phyloP scores from a whole-genome alignment of 192 early-diverging fungal genomes.

The Funneliformis geosporum region DNA sequence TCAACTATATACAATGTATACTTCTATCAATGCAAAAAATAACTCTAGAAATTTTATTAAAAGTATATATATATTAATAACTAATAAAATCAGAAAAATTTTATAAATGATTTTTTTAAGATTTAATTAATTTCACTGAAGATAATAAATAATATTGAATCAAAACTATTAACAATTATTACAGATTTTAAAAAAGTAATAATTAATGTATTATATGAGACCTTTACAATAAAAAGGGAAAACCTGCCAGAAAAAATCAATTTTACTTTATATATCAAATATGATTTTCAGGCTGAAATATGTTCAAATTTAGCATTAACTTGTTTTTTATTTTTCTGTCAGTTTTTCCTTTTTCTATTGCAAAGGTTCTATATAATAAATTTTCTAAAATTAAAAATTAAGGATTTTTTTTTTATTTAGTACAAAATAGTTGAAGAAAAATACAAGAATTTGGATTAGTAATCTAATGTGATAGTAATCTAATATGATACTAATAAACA shows the following conservation, averaged over 20 bases:
- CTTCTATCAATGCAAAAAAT: background rate
- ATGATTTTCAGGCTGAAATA: too few relatives aligned
- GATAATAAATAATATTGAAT: conserved; percentile 1
- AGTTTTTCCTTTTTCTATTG: too few relatives aligned
- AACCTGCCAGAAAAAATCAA: too few relatives aligned
- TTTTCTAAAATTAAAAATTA: background rate
- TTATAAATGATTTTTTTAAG: background rate
- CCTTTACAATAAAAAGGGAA: too few relatives aligned
- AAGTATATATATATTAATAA: background rate
- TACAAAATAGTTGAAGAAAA: background rate
- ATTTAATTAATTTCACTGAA: background rate
- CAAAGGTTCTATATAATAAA: too few relatives aligned
- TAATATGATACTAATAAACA: background rate
- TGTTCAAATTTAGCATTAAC: too few relatives aligned
- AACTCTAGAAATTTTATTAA: background rate
- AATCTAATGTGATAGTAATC: too few relatives aligned
- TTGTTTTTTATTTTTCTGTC: too few relatives aligned
- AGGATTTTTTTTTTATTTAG: conserved; percentile 4
- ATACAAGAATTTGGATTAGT: conserved; percentile 1
- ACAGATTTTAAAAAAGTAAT: conserved; percentile 3
- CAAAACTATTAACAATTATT: background rate
- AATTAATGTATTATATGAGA: background rate
- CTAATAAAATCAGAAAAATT: background rate
- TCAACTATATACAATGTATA: background rate
- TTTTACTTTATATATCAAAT: too few relatives aligned